Evolutionary conservation across 495 filamentous ascomycete genomes (phyloP).

Genomic region (Amniculicola lignicola): DNA sequence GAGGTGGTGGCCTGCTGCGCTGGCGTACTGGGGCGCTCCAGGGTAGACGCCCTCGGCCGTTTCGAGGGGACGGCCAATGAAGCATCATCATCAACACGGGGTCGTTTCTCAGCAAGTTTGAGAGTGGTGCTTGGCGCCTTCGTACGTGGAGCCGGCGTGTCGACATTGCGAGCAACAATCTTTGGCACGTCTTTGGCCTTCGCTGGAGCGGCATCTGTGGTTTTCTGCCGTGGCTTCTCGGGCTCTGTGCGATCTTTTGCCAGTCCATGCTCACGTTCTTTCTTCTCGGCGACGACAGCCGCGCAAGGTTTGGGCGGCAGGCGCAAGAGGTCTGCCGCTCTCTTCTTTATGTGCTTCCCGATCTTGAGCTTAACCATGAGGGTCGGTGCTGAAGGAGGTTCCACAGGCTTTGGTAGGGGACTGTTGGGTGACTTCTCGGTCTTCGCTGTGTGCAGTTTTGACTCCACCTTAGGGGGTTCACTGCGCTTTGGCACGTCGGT

Average conservation of each 20-base stretch:
- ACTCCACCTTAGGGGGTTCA: slow-evolving; percentile 7
- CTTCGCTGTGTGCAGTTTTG: slow-evolving; percentile 4
- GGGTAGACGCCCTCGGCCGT: slow-evolving; percentile 18
- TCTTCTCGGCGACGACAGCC: slow-evolving; percentile 13
- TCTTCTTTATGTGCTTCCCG: slow-evolving; percentile 7
- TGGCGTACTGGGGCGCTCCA: slow-evolving; percentile 27
- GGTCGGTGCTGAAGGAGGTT: background rate
- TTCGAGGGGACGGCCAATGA: slow-evolving; percentile 19
- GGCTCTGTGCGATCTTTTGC: slow-evolving; percentile 3
- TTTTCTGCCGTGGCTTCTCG: slow-evolving; percentile 6
- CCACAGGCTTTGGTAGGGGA: background rate
- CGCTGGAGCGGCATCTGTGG: background rate
- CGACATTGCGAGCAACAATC: slow-evolving; percentile 4
- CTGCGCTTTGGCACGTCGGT: slow-evolving; percentile 12
- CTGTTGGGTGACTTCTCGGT: slow-evolving; percentile 14
- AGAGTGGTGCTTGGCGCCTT: background rate
- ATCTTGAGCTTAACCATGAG: slow-evolving; percentile 32
- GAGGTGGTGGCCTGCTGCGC: slow-evolving; percentile 21
- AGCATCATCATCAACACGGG: slow-evolving; percentile 25
- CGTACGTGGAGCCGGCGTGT: background rate
- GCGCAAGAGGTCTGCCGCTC: slow-evolving; percentile 17
- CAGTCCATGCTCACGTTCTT: slow-evolving; percentile 17
- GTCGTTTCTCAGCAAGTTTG: slow-evolving; percentile 27
- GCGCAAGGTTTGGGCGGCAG: slow-evolving; percentile 22
- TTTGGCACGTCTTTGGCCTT: slow-evolving; percentile 22